Evolutionary conservation across 1,284 basidiomycete species (phyloP).

Genomic region (Cryptococcus neoformans): DNA sequence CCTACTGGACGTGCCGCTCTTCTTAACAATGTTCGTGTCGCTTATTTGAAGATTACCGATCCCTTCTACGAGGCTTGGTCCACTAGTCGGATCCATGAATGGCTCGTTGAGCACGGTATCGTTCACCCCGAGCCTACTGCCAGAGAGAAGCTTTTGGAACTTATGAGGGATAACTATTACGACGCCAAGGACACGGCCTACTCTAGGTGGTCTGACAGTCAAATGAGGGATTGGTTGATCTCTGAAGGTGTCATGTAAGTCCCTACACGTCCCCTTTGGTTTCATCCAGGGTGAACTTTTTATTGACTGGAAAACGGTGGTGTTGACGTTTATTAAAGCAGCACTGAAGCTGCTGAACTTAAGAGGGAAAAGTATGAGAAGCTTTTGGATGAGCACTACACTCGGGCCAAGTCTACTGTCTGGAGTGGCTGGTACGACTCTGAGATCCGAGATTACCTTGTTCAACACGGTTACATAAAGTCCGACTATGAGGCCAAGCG

Average conservation of each 20-base stretch:
- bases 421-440: constrained; percentile 75
- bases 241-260: constrained; percentile 48
- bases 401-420: constrained; percentile 62
- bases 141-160: constrained; percentile 63
- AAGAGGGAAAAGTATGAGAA: constrained; percentile 72
- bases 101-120: constrained; percentile 76
- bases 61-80: constrained; percentile 82
- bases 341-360: constrained; percentile 59
- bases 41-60: constrained; percentile 60
- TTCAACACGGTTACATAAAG: constrained; percentile 69
- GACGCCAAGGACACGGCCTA: constrained; percentile 60
- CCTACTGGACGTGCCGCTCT: constrained; percentile 66
- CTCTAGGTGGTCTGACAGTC: constrained; percentile 59
- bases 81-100: constrained; percentile 76
- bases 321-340: constrained; percentile 17
- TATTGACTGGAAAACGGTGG: constrained; percentile 1
- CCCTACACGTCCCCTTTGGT: constrained; percentile 12
- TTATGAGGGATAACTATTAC: constrained; percentile 81
- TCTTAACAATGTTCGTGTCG: constrained; percentile 62
- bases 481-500: constrained; percentile 64
- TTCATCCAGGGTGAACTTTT: neutral
- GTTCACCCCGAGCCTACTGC: constrained; percentile 61
- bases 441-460: constrained; percentile 72
- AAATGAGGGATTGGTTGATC: constrained; percentile 52
- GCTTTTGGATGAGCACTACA: constrained; percentile 72